Base-by-base conservation (phyloP, 352 stramenopile species). In the Ophiocytium majus region DNA sequence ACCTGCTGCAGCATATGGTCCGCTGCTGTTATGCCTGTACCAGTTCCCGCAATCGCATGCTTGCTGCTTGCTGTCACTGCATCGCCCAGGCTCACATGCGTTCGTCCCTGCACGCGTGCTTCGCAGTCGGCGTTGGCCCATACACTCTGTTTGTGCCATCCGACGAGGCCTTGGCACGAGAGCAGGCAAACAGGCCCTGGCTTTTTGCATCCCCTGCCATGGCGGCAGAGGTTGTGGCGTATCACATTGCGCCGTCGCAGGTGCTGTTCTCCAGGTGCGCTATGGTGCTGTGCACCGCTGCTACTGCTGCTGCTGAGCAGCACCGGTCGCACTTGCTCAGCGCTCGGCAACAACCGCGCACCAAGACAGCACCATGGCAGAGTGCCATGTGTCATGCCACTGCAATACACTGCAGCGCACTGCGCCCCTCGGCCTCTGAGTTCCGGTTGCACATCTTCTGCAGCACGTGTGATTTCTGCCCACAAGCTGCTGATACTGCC, bases 201-300 rank as follows among this genome's bases (percentile, higher is more conserved):
- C 31, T 76, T 5, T 37, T 17, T 37, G 31, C 5, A 17, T 34
- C 31, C 17, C 5, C 64, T 17, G 64, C 5, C 5, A 5, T 37
- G 31, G 34, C 34, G 5, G 31, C 34, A 37, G 31, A 76, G 17
- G 64, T 76, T 5, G 34, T 37, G 10, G 64, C 31, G 5, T 76
- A 76, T 17, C 64, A 76, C 17, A 17, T 76, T 5, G 31, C 34
- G 17, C 64, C 64, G 34, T 5, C 31, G 17, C 64, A 76, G 34
- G 64, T 76, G 5, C 64, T 17, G 5, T 76, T 37, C 64, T 76
- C 64, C 34, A 76, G 64, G 43, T 57, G n/a, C n/a, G n/a, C n/a
- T n/a, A n/a, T n/a, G n/a, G n/a, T n/a, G n/a, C n/a, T n/a, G n/a
- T n/a, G n/a, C n/a, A n/a, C n/a, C n/a, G n/a, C n/a, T n/a, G n/a